Evolutionary conservation across 371 early-diverging fungal species (phyloP).

Genomic region (Mucor irregularis): DNA sequence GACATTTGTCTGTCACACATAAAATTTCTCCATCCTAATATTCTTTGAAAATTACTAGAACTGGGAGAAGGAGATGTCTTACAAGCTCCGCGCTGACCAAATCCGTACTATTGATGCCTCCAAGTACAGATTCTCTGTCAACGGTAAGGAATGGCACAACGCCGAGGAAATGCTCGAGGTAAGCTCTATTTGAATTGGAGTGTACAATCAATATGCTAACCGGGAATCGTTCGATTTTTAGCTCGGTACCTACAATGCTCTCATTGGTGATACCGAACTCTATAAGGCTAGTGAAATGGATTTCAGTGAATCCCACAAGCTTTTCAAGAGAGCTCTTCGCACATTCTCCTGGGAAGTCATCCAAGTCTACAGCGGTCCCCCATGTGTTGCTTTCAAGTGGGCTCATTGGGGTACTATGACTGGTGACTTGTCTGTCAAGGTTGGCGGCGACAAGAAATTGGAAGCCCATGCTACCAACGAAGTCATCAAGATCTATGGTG

Average conservation of each 20-base stretch:
- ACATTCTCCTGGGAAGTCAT: conserved; percentile 56
- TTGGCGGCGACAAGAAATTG: conserved; percentile 40
- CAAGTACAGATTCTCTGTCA: conserved; percentile 53
- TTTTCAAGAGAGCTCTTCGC: conserved; percentile 52
- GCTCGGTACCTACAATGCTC: conserved; percentile 59
- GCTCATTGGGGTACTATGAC: conserved; percentile 52
- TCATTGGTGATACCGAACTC: conserved; percentile 55
- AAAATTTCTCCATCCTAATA: not conserved
- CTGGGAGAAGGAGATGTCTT: conserved; percentile 61
- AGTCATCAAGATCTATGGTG: conserved; percentile 42
- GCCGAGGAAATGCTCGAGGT: conserved; percentile 53
- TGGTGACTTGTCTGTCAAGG: conserved; percentile 43
- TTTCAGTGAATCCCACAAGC: conserved; percentile 53
- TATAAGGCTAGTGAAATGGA: conserved; percentile 55
- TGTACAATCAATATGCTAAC: no score
- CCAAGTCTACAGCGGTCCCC: conserved; percentile 54
- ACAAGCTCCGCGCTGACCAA: conserved; percentile 49
- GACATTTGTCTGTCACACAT: not conserved
- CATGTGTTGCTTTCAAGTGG: conserved; percentile 57
- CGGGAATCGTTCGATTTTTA: no score
- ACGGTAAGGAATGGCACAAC: conserved; percentile 40
- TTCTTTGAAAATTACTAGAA: conserved; percentile 29
- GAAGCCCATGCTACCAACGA: conserved; percentile 48
- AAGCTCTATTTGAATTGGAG: not conserved
- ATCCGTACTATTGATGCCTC: conserved; percentile 48